Percentiles rank a stretch among this genome's conserved stretches.
Evolutionary conservation across 2,329 filamentous ascomycete genomes (phyloP).

Genomic region (Penicillium hesseltinei): DNA sequence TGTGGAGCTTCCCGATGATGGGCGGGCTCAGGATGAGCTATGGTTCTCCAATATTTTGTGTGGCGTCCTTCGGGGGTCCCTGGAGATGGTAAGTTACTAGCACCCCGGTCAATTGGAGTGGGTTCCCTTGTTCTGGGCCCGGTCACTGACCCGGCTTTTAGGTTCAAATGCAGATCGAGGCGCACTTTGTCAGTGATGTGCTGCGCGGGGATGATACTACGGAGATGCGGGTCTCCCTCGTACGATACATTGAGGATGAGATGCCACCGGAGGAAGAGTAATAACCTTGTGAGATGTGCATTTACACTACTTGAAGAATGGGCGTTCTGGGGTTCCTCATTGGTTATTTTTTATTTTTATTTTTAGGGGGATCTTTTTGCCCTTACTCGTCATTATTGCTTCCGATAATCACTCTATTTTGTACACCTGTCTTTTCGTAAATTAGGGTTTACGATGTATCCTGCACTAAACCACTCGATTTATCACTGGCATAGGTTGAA

Average conservation of each 20-base stretch:
- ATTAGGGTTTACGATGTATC: slow-evolving; percentile 28
- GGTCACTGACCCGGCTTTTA: slow-evolving; percentile 34
- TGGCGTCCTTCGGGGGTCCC: slow-evolving; percentile 80
- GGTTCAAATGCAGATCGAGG: slow-evolving; percentile 97
- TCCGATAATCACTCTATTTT: neutral
- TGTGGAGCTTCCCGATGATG: slow-evolving; percentile 94
- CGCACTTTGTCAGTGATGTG: slow-evolving; percentile 92
- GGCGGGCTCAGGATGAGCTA: slow-evolving; percentile 88
- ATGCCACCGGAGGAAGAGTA: slow-evolving; percentile 93
- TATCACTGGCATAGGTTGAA: slow-evolving; percentile 15
- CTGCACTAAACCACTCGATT: slow-evolving; percentile 20
- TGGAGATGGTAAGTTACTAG: slow-evolving; percentile 77
- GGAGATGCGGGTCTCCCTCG: slow-evolving; percentile 89
- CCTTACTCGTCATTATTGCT: neutral
- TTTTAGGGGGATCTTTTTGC: neutral
- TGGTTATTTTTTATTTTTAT: neutral
- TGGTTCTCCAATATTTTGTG: slow-evolving; percentile 99
- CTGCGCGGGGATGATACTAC: slow-evolving; percentile 92
- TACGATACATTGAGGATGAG: slow-evolving; percentile 96
- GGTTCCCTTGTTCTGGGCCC: slow-evolving; percentile 16
- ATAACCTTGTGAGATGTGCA: slow-evolving; percentile 31
- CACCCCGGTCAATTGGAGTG: slow-evolving; percentile 1
- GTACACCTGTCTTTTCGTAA: neutral
- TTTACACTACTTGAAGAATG: slow-evolving; percentile 4
- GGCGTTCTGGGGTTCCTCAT: slow-evolving; percentile 7